Evolutionary conservation across 2,329 filamentous ascomycete genomes (phyloP).

Genomic region (Metarhizium album): DNA sequence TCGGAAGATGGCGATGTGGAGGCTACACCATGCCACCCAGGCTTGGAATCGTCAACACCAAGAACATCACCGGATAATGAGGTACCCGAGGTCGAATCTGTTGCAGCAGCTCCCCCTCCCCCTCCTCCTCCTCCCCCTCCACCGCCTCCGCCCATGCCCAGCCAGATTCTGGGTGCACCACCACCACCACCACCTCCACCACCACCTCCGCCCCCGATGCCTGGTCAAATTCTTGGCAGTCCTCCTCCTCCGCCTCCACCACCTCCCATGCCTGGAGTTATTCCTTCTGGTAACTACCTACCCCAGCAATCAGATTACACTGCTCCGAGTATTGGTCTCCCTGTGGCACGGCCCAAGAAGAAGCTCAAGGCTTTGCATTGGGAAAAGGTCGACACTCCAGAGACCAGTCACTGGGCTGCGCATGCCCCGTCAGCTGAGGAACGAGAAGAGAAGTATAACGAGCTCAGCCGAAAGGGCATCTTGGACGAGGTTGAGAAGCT

Average conservation of each 20-base stretch:
- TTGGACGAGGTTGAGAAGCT: conserved; percentile 95
- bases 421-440: conserved; percentile 78
- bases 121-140: conserved; percentile 8
- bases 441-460: conserved; percentile 90
- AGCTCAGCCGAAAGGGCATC: conserved; percentile 88
- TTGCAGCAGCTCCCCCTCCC: conserved; percentile 13
- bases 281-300: conserved; percentile 63
- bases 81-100: conserved; percentile 49
- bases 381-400: conserved; percentile 93
- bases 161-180: conserved; percentile 9
- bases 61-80: conserved; percentile 53
- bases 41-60: conserved; percentile 60
- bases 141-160: conserved; percentile 29
- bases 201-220: conserved; percentile 37
- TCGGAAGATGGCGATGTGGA: conserved; percentile 56
- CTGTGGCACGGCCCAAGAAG: conserved; percentile 87
- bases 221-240: conserved; percentile 15
- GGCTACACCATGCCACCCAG: conserved; percentile 66
- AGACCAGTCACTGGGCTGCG: conserved; percentile 85
- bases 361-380: conserved; percentile 99
- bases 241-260: conserved; percentile 26
- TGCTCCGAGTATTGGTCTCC: conserved; percentile 51
- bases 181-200: conserved; percentile 28
- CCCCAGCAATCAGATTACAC: conserved; percentile 48
- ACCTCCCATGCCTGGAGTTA: conserved; percentile 46